Evolutionary conservation across 148 eudicot species (phyloP), one percentile per base, ranked within the genome.

Genomic region (Persicaria maculosa): DNA sequence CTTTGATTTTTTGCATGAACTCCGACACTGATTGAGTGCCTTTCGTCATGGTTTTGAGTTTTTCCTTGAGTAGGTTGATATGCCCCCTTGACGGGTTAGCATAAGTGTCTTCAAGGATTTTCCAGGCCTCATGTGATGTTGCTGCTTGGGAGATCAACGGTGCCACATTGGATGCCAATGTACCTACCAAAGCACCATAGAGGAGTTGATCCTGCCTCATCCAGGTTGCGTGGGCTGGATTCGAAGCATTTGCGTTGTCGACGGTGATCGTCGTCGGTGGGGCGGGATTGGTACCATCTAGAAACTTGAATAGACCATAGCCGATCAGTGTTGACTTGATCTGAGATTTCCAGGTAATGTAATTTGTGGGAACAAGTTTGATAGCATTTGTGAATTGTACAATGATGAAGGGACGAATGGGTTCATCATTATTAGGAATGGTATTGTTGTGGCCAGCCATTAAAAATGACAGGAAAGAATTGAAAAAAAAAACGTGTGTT

Each of bases 311-410:
- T 5, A 59, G 31, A 59, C n/a, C 67, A 8, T 17, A 59, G n/a
- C 40, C 67, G 40, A 19, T 9, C 9, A 59, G 67, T 8, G 40
- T 59, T n/a, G 67, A 12, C n/a, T 59, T 8, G 67, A 59, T 59
- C 16, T 59, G 67, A 2, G 40, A 17, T 25, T 59, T 59, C 67
- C 40, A 59, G n/a, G 67, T 59, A 59, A 59, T 59, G 67, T 59
- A 59, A 19, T 59, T 59, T 8, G 40, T 17, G 22, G 67, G 17
- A 4, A 19, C 3, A 7, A 59, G 40, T 59, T 59, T 59, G 22
- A 59, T 17, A 3, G 40, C 67, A 19, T 59, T 59, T 5, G 31
- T 59, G 67, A 59, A 59, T 11, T 59, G 22, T 2, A 59, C n/a
- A n/a, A 59, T 50, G 53, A 50, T 50, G 53, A 50, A 50, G 3